These are phyloP conservation scores for Rugosomyces carneus DNA, from an alignment of 1,284 basidiomycete genomes.

Conservation along the genomic window DNA sequence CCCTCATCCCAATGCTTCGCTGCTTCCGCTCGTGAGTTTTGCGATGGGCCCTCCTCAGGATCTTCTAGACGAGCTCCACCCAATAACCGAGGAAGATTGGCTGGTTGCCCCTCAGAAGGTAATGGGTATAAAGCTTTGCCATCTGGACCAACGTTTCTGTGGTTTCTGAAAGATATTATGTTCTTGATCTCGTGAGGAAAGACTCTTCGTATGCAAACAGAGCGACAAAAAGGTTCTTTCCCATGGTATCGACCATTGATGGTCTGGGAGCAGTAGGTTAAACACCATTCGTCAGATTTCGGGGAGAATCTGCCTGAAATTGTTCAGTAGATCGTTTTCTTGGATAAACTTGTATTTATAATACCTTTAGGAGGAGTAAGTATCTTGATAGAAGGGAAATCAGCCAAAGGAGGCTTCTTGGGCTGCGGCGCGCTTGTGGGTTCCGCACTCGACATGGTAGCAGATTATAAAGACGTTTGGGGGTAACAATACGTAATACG, in stretches of 20 bases:
- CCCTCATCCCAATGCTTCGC: slow-evolving; percentile 64
- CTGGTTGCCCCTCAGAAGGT: slow-evolving; percentile 55
- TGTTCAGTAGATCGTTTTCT: slow-evolving; percentile 4
- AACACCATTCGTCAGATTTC: slow-evolving; percentile 64
- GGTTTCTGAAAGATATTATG: slow-evolving; percentile 41
- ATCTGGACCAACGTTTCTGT: slow-evolving; percentile 30
- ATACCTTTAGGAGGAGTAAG: slow-evolving; percentile 40
- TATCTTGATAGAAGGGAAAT: slow-evolving; percentile 46
- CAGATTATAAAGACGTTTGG: not conserved
- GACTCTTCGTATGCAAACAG: slow-evolving; percentile 66
- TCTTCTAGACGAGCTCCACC: slow-evolving; percentile 32
- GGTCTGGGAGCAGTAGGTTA: slow-evolving; percentile 66
- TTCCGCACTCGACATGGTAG: not conserved
- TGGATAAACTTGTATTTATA: slow-evolving; percentile 4
- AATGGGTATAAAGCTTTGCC: slow-evolving; percentile 50
- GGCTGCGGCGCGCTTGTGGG: slow-evolving; percentile 18
- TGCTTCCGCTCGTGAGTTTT: slow-evolving; percentile 22
- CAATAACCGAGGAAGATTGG: slow-evolving; percentile 35
- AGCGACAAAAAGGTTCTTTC: slow-evolving; percentile 55
- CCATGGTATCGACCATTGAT: slow-evolving; percentile 50
- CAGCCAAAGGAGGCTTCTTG: slow-evolving; percentile 34
- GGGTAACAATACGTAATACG: slow-evolving; percentile 10
- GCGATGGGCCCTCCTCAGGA: slow-evolving; percentile 18
- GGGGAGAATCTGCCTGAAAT: slow-evolving; percentile 47
- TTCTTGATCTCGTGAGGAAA: slow-evolving; percentile 67